Evolutionary conservation across 129 eudicot species (phyloP), one percentile per base, ranked within the genome.

Genomic region (Dittrichia graveolens): DNA sequence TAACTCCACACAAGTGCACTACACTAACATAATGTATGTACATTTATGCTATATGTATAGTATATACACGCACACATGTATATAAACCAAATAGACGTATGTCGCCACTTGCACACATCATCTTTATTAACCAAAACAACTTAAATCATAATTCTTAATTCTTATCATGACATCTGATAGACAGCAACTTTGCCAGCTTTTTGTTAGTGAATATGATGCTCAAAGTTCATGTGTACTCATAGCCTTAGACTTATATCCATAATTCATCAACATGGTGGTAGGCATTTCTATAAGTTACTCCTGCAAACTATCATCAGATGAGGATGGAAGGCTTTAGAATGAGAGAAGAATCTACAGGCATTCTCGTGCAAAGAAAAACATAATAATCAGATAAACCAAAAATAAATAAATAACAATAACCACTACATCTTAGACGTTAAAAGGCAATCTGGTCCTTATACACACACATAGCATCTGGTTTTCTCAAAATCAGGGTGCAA

Each of bases 361-460:
- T 65, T 65, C 9, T 65, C 10, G 46, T 66, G 54, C 16, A 42
- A 64, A 64, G 71, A 24, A 46, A 31, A 66, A 46, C 8, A 0
- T 4, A 24, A 4, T 43, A 18, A 64, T 5, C 37, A 31, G 13
- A 44, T 5, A 66, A 65, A 24, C 31, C 31, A 24, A 24, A 24
- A 0, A 48, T 11, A 19, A 24, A 45, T 37, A 48, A n/a, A 67
- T 10, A 8, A 49, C 68, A 39, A 39, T 18, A 16, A 62, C 50
- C 14, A 15, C 16, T 43, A 46, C 16, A 18, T 10, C 14, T 46
- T 65, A n/a, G 12, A 45, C 34, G 42, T 31, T 46, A 41, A 44
- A 40, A 39, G 34, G 77, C 50, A 64, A 60, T 14, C 31, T 24
- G 31, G 31, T 24, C 31, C 31, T 24, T 24, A 24, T 24, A 24